These are phyloP conservation scores for Imleria badia DNA, from an alignment of 768 basidiomycete genomes.

Conservation along the genomic window DNA sequence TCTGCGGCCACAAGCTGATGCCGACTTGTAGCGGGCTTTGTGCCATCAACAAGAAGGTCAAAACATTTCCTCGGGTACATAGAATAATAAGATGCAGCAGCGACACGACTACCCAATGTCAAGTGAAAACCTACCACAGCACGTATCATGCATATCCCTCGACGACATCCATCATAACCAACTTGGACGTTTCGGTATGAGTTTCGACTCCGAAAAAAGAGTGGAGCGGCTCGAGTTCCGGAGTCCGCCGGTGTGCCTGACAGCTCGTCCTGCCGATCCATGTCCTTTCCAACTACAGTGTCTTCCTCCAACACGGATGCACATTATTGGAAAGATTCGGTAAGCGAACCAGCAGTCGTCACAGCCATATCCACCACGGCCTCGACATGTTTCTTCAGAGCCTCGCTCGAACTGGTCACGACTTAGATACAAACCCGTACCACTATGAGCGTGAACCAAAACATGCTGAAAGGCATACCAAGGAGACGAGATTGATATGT, in stretches of 20 bases:
- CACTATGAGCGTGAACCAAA: neutral
- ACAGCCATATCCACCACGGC: constrained; percentile 90
- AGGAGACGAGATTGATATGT: constrained; percentile 74
- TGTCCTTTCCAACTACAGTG: constrained; percentile 17
- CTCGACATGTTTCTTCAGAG: constrained; percentile 77
- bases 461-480: constrained; percentile 50
- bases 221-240: neutral
- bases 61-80: neutral
- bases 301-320: constrained; percentile 42
- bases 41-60: too few relatives aligned
- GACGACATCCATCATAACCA: neutral
- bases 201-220: constrained; percentile 1
- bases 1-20: too few relatives aligned
- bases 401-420: constrained; percentile 72
- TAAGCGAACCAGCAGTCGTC: constrained; percentile 75
- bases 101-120: neutral
- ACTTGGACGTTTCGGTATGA: neutral
- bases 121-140: neutral
- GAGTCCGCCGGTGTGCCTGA: neutral
- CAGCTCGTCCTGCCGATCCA: constrained; percentile 6
- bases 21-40: too few relatives aligned
- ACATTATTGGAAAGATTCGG: constrained; percentile 62
- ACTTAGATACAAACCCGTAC: constrained; percentile 39
- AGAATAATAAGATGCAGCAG: neutral
- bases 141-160: neutral